Percentiles rank a stretch among this genome's conserved stretches.
phyloP scores from a whole-genome alignment of 768 basidiomycete species.

The Boletus fagicola region DNA sequence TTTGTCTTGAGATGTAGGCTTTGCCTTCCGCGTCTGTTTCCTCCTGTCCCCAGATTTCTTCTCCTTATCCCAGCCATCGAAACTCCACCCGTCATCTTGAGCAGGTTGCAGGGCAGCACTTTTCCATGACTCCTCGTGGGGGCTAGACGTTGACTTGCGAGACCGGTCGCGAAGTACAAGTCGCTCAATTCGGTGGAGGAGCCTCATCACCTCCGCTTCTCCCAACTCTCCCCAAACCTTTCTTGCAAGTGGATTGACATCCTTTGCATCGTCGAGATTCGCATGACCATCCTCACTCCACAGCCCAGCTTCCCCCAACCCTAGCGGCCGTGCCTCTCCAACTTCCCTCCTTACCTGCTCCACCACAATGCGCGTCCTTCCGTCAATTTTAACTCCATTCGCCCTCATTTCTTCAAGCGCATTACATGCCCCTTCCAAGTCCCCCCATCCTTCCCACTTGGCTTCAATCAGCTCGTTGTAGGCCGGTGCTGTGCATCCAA shows the following conservation, averaged over 20 bases:
- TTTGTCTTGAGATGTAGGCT: background rate
- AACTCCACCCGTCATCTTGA: conserved; percentile 45
- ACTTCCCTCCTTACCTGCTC: conserved; percentile 65
- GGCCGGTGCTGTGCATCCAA: conserved; percentile 82
- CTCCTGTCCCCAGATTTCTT: background rate
- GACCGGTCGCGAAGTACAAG: conserved; percentile 31
- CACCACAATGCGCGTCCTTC: conserved; percentile 56
- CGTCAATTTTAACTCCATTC: conserved; percentile 71
- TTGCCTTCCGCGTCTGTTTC: background rate
- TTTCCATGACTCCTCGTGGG: conserved; percentile 45
- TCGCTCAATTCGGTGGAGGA: conserved; percentile 52
- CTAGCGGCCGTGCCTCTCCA: conserved; percentile 51
- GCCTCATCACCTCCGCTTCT: conserved; percentile 49
- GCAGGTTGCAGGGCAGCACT: conserved; percentile 27
- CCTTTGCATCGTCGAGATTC: background rate
- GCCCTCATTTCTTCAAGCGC: conserved; percentile 79
- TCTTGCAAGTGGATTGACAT: conserved; percentile 38
- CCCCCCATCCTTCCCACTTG: conserved; percentile 83
- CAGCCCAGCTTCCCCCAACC: conserved; percentile 27
- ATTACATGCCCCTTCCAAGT: conserved; percentile 69
- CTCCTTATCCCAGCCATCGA: conserved; percentile 44
- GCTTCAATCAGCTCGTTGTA: conserved; percentile 89
- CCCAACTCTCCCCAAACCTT: conserved; percentile 43
- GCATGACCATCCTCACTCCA: background rate
- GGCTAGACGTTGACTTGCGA: conserved; percentile 11